Base-by-base conservation (phyloP, 2,329 filamentous ascomycete genomes). In the Metarhizium humberi region DNA sequence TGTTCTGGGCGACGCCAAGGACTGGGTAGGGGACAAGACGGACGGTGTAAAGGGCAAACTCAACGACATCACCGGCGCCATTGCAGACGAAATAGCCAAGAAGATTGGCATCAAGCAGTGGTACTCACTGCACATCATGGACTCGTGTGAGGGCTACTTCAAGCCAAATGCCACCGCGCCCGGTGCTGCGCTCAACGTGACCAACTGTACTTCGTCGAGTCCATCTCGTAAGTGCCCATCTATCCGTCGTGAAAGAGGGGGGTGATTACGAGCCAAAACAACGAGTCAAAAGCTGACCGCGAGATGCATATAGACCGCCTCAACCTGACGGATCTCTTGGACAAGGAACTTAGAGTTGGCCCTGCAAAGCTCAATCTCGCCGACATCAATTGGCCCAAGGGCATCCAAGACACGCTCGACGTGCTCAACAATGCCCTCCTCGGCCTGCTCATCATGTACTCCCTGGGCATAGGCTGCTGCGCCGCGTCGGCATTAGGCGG, bases 81-180 rank as follows among this genome's bases (percentile, higher is more conserved):
- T 73, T 43, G 71, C 71, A 42, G 75, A 73, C 55, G 60, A 73
- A 53, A 52, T 77, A 49, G 67, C 71, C 51, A 66, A 71, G 13
- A 67, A 70, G n/a, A 65, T 79, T 32, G 75, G 76, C 29, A 72
- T 79, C 55, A 70, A 72, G 1, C 68, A 79, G 57, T 79, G 77
- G 77, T 79, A 79, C 60, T 78, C 75, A 16, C 57, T 79, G 34
- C 77, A 79, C 59, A 60, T 79, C 60, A 74, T 76, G 73, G 69
- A 71, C 43, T 64, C 69, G 4, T 79, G 77, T 63, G 67, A 77
- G 61, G 77, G 77, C 50, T 60, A 70, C 59, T 79, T 71, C 58
- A 67, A 69, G 45, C 74, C 75, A 34, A 76, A 77, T 53, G 68
- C 70, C 2, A 75, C 74, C 3, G 65, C 55, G 8, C 60, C 65